phyloP scores from a whole-genome alignment of 306 rosid genomes.

The Sicyos edulis region DNA sequence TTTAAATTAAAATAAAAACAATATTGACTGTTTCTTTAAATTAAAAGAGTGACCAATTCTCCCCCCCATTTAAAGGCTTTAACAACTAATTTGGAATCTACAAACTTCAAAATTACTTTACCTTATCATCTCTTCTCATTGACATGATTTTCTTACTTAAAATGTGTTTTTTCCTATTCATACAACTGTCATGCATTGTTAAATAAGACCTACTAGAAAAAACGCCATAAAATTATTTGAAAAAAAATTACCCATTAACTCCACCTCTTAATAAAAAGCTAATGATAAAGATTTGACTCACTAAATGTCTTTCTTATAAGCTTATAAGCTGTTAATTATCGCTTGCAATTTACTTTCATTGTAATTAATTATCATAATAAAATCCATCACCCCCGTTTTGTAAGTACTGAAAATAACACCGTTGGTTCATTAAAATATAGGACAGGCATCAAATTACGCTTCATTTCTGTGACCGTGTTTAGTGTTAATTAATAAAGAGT shows the following conservation, averaged over 20 bases:
- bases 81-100: too few species aligned
- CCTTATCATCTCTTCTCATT: too few species aligned
- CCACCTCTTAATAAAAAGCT: not conserved
- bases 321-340: not conserved
- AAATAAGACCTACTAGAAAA: conserved; percentile 24
- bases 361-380: not conserved
- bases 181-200: conserved; percentile 51
- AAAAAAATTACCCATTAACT: conserved; percentile 6
- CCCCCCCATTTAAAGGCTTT: too few species aligned
- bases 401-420: not conserved
- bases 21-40: too few species aligned
- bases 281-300: not conserved
- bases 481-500: too few species aligned
- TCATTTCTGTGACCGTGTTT: not conserved
- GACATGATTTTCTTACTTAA: too few species aligned
- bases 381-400: not conserved
- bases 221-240: not conserved
- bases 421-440: too few species aligned
- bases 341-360: not conserved
- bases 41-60: too few species aligned
- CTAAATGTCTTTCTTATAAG: not conserved
- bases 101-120: too few species aligned
- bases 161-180: not conserved
- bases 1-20: too few species aligned
- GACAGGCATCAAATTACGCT: too few species aligned